Evolutionary conservation across 176 grass and related monocot species (phyloP), one percentile per base, ranked within the genome.

Genomic region (Eleusine coracana): DNA sequence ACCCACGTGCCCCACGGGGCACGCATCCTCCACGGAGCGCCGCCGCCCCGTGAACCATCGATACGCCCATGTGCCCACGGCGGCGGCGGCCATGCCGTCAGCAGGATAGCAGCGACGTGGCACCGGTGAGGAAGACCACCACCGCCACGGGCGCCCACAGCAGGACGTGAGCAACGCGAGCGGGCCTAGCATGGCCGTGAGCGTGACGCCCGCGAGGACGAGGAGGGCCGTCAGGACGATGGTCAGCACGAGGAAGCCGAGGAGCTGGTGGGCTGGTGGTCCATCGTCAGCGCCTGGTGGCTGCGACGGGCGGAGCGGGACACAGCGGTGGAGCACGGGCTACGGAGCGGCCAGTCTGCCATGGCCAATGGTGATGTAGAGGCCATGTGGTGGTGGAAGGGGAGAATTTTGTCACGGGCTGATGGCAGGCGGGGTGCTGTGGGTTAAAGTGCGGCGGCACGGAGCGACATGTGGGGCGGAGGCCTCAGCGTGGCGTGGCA

Each of bases 1-100:
- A 73, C 18, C 44, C 44, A 4, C 7, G 42, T 5, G 28, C 62
- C 82, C 87, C n/a, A n/a, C n/a, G n/a, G n/a, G n/a, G n/a, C n/a
- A n/a, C 74, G 87, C 71, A 66, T 75, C 55, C 13, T 82, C 82
- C 27, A 90, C 80, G 8, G 77, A 83, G 48, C 85, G 52, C 1
- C 7, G 92, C 21, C 90, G 68, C 12, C 88, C 86, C 5, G 77
- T 85, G 68, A 90, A 54, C 65, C 85, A 85, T 31, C 82, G 45
- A 86, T 92, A 86, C 70, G 86, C 80, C 94, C 92, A 97, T 46
- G 86, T 87, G 68, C 64, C 80, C 16, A 83, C 83, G 2, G 87
- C 92, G 14, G 85, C 25, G 21, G 72, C 70, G 0, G 66, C 86
- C 61, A 83, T 85, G 54, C 59, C 63, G 56, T 76, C 70, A 84